phyloP scores from a whole-genome alignment of 176 grass and related monocot genomes.

The Oryza glumipatula region DNA sequence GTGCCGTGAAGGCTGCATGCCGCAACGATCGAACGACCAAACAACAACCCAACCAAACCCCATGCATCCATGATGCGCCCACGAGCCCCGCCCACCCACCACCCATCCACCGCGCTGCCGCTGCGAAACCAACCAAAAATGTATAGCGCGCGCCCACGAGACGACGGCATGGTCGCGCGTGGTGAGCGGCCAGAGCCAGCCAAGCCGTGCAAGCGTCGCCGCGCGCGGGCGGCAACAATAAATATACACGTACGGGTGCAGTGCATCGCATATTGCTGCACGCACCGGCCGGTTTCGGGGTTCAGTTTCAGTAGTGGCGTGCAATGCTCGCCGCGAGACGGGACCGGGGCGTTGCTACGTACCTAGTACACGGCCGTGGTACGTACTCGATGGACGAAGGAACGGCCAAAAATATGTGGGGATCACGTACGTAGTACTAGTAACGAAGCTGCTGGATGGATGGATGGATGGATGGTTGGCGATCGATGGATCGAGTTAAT shows the following conservation, averaged over 20 bases:
- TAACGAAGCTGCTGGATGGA: no score
- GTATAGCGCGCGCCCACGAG: no score
- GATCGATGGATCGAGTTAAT: background rate
- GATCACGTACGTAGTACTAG: no score
- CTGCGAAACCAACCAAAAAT: no score
- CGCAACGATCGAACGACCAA: background rate
- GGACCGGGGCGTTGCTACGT: background rate
- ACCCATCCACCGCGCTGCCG: no score
- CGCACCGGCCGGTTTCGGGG: background rate
- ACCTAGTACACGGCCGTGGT: background rate
- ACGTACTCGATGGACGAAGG: background rate
- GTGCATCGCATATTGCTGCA: background rate
- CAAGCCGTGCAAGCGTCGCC: background rate
- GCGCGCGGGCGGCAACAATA: background rate
- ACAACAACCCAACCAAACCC: background rate
- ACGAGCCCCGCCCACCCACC: no score
- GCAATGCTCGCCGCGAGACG: background rate
- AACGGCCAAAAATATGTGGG: background rate
- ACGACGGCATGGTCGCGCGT: no score
- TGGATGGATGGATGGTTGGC: no score
- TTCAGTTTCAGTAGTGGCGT: constrained; percentile 19
- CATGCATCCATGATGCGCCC: no score
- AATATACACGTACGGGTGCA: background rate
- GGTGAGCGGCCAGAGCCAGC: no score
- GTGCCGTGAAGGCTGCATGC: constrained; percentile 10